A percentile compares a stretch with the other conserved stretches of the same genome.
phyloP scores from a whole-genome alignment of 331 rosid genomes.

The Pyrus hybrid region DNA sequence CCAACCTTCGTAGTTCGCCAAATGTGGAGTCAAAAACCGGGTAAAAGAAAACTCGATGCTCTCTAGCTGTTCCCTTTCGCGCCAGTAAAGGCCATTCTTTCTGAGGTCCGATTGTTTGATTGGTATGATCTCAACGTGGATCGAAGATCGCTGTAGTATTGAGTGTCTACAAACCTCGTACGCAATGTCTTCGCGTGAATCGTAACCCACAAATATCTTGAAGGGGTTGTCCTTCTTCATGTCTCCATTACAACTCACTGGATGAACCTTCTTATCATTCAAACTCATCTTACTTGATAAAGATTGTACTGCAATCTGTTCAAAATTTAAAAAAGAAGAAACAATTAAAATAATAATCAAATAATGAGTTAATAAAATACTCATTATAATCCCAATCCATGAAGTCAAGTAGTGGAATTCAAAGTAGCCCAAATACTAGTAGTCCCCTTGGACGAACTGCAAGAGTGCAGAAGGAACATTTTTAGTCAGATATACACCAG shows the following conservation, averaged over 20 bases:
- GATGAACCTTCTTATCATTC: neutral
- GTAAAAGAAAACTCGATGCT: conserved; percentile 85
- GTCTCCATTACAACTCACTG: neutral
- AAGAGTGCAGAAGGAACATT: no score
- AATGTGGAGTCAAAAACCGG: conserved; percentile 61
- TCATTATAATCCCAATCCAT: no score
- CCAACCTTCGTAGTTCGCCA: conserved; percentile 69
- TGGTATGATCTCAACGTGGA: conserved; percentile 68
- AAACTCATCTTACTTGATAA: neutral
- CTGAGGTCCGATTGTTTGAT: conserved; percentile 71
- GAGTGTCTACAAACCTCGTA: conserved; percentile 66
- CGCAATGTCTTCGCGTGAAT: conserved; percentile 53
- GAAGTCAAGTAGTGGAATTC: no score
- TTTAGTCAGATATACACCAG: no score
- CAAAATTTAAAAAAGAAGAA: no score
- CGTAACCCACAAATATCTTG: conserved; percentile 74
- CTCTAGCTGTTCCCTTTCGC: conserved; percentile 71
- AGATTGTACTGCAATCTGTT: neutral
- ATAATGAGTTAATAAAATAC: no score
- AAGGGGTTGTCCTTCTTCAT: conserved; percentile 28
- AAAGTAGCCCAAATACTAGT: no score
- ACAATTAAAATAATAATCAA: no score
- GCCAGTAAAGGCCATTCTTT: conserved; percentile 54
- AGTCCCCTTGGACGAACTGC: no score
- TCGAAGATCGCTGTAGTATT: conserved; percentile 53